Percentiles rank a stretch among this genome's conserved stretches.
phyloP scores from a whole-genome alignment of 129 eudicot species.

The Pittosporum tobira region DNA sequence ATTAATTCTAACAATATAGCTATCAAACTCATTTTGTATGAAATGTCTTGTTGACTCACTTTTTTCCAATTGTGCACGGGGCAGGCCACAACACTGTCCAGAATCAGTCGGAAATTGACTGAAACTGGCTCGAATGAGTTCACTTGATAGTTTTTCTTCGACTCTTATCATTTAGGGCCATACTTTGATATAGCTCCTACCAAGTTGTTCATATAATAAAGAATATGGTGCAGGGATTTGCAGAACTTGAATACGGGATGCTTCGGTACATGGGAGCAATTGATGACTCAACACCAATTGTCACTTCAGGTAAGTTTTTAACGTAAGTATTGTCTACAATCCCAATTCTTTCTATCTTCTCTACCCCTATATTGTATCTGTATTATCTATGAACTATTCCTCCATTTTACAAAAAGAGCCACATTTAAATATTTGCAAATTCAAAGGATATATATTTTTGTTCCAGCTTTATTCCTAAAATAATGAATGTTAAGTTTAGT shows the following conservation, averaged over 20 bases:
- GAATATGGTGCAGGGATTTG: constrained; percentile 62
- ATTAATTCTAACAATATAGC: too few relatives aligned
- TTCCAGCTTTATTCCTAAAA: too few relatives aligned
- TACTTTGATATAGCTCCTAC: neutral
- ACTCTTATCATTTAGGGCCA: neutral
- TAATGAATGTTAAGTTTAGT: too few relatives aligned
- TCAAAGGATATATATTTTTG: too few relatives aligned
- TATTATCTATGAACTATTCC: neutral
- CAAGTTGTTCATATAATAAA: neutral
- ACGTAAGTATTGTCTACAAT: too few relatives aligned
- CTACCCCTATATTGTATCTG: neutral
- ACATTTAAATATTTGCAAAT: too few relatives aligned
- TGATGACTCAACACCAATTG: constrained; percentile 81
- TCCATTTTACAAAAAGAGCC: too few relatives aligned
- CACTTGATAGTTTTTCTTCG: neutral
- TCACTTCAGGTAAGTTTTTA: constrained; percentile 52
- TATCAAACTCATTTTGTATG: too few relatives aligned
- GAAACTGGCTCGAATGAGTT: neutral
- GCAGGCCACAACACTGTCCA: too few relatives aligned
- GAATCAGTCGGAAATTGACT: neutral
- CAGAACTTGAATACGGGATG: constrained; percentile 97
- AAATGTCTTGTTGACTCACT: neutral
- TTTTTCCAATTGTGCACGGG: neutral
- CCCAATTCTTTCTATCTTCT: neutral
- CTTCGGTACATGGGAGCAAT: constrained; percentile 92